Evolutionary conservation across 2,329 filamentous ascomycete species (phyloP).

Genomic region (Incumbomyces lentus): DNA sequence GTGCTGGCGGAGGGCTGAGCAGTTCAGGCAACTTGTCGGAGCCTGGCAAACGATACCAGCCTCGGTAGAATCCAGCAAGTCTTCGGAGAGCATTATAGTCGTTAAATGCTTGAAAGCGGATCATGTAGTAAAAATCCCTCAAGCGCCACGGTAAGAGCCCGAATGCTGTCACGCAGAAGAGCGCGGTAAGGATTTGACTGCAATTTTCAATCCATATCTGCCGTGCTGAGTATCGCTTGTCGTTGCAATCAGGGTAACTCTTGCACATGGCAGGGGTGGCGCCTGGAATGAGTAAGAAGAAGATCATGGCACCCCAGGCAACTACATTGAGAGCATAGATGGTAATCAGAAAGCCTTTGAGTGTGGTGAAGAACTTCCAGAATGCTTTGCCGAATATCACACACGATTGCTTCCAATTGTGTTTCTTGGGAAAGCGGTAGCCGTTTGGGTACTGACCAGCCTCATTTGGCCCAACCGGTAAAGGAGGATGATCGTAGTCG

Average conservation of each 20-base stretch:
- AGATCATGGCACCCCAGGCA: conserved; percentile 86
- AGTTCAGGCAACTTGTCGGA: conserved; percentile 47
- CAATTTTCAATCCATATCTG: conserved; percentile 77
- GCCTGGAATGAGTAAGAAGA: conserved; percentile 68
- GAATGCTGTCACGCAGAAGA: conserved; percentile 82
- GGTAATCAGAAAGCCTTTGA: conserved; percentile 64
- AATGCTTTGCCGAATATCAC: conserved; percentile 24
- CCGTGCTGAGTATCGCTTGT: conserved; percentile 65
- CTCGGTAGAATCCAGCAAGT: conserved; percentile 62
- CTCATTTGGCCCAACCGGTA: conserved; percentile 21
- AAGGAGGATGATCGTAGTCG: neutral
- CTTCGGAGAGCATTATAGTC: conserved; percentile 50
- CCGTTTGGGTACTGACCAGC: conserved; percentile 27
- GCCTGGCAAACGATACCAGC: conserved; percentile 64
- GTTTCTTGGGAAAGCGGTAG: conserved; percentile 27
- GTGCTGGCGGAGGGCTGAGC: conserved; percentile 19
- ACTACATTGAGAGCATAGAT: conserved; percentile 74
- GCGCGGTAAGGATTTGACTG: conserved; percentile 69
- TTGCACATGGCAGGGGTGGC: conserved; percentile 38
- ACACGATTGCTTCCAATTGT: conserved; percentile 25
- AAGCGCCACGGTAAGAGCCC: conserved; percentile 78
- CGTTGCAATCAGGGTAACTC: conserved; percentile 45
- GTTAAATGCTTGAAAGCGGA: conserved; percentile 50
- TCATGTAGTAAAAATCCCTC: conserved; percentile 64
- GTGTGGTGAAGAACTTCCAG: conserved; percentile 56